phyloP scores from a whole-genome alignment of 306 rosid species.

The Parietaria judaica region DNA sequence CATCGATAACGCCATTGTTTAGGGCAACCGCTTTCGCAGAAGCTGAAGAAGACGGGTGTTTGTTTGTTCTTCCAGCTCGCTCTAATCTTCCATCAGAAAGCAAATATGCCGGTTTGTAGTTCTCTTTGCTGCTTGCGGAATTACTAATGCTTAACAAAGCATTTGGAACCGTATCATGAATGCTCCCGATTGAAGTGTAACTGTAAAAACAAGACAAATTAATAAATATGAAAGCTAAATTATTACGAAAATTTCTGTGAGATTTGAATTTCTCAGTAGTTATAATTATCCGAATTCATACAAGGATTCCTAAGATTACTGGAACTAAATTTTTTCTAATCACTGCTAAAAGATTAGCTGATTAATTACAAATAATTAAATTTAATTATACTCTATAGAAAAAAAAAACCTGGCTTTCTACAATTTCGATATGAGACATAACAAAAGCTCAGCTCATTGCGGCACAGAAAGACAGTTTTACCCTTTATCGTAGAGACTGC shows the following conservation, averaged over 20 bases:
- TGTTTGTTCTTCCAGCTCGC: slow-evolving; percentile 90
- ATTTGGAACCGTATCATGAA: slow-evolving; percentile 83
- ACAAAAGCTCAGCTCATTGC: too few relatives aligned
- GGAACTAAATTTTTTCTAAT: too few relatives aligned
- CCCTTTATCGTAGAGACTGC: slow-evolving; percentile 98
- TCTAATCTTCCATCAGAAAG: slow-evolving; percentile 91
- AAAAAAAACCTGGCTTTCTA: too few relatives aligned
- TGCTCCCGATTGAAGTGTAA: slow-evolving; percentile 90
- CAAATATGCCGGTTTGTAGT: slow-evolving; percentile 79
- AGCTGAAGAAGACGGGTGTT: slow-evolving; percentile 34
- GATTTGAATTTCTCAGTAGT: too few relatives aligned
- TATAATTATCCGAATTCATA: too few relatives aligned
- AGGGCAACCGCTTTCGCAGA: slow-evolving; percentile 28
- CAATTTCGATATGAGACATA: too few relatives aligned
- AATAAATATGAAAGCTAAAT: not conserved
- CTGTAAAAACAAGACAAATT: slow-evolving; percentile 36
- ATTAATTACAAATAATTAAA: too few relatives aligned
- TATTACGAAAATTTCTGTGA: too few relatives aligned
- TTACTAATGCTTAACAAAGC: slow-evolving; percentile 45
- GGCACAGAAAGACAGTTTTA: slow-evolving; percentile 25
- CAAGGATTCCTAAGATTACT: too few relatives aligned
- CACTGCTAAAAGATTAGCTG: too few relatives aligned
- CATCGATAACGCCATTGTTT: slow-evolving; percentile 45
- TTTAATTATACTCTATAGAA: too few relatives aligned
- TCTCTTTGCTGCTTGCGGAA: slow-evolving; percentile 30